These are phyloP conservation scores for Ustilago cynodontis DNA, from an alignment of 1,284 basidiomycete species.

Conservation along the genomic window DNA sequence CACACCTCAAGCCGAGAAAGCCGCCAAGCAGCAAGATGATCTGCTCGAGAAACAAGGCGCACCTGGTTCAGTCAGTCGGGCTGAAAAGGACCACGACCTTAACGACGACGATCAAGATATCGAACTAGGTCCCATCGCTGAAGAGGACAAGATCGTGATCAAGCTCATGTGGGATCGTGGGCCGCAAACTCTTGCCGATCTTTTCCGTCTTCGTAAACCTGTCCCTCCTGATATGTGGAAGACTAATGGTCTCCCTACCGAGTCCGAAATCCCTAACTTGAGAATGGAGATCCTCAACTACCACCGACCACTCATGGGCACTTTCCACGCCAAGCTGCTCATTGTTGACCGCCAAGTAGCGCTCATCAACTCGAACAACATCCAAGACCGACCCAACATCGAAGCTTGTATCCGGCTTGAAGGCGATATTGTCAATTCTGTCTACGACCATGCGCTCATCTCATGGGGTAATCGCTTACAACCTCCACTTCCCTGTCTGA, in stretches of 20 bases:
- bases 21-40: slow-evolving; percentile 28
- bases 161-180: slow-evolving; percentile 70
- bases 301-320: slow-evolving; percentile 73
- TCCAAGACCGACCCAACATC: slow-evolving; percentile 74
- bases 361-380: slow-evolving; percentile 81
- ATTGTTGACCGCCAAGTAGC: slow-evolving; percentile 81
- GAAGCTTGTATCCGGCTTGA: slow-evolving; percentile 72
- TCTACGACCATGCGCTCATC: slow-evolving; percentile 81
- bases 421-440: slow-evolving; percentile 78
- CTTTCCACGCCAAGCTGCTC: slow-evolving; percentile 83
- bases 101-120: slow-evolving; percentile 31
- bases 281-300: slow-evolving; percentile 68
- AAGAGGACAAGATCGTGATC: slow-evolving; percentile 60
- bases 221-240: slow-evolving; percentile 64
- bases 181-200: slow-evolving; percentile 63
- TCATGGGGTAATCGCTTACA: slow-evolving; percentile 76
- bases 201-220: slow-evolving; percentile 65
- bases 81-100: slow-evolving; percentile 24
- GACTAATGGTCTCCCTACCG: slow-evolving; percentile 62
- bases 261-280: slow-evolving; percentile 61
- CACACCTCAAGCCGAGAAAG: slow-evolving; percentile 29
- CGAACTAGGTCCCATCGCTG: slow-evolving; percentile 39
- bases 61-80: slow-evolving; percentile 36
- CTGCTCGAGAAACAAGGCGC: slow-evolving; percentile 37
- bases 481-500: slow-evolving; percentile 76